These are phyloP conservation scores for Lachnellula suecica DNA, from an alignment of 2,329 filamentous ascomycete genomes.

Conservation along the genomic window DNA sequence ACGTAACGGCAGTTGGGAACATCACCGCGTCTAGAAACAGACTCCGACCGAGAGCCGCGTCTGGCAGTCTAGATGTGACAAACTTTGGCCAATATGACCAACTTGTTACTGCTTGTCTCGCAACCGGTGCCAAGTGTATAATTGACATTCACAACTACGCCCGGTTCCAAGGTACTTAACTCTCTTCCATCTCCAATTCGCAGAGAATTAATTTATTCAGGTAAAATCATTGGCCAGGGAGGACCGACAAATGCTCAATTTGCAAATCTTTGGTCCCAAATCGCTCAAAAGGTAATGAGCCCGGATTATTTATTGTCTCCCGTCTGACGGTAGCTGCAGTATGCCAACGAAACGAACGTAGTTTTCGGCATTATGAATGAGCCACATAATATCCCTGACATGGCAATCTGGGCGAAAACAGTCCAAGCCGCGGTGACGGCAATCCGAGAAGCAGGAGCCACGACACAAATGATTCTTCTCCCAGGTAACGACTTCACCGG, in stretches of 20 bases:
- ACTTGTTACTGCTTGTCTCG: conserved; percentile 55
- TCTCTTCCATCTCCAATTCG: background rate
- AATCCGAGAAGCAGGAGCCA: conserved; percentile 63
- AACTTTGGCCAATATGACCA: conserved; percentile 54
- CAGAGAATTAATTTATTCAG: background rate
- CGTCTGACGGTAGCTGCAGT: conserved; percentile 47
- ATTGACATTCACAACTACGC: conserved; percentile 60
- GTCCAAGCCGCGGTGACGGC: conserved; percentile 64
- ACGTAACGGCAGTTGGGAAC: background rate
- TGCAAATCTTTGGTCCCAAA: conserved; percentile 9
- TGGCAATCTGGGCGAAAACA: conserved; percentile 53
- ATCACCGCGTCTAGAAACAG: background rate
- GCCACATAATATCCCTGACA: conserved; percentile 47
- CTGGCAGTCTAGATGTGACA: conserved; percentile 44
- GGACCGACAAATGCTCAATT: conserved; percentile 61
- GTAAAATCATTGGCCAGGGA: conserved; percentile 63
- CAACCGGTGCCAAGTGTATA: conserved; percentile 57
- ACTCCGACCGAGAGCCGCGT: background rate
- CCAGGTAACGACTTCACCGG: conserved; percentile 61
- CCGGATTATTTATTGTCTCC: conserved; percentile 50
- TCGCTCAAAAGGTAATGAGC: conserved; percentile 6
- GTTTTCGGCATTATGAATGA: conserved; percentile 71
- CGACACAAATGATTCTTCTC: conserved; percentile 61
- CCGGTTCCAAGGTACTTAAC: conserved; percentile 38
- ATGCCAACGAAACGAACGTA: conserved; percentile 52